Evolutionary conservation across 331 rosid genomes (phyloP).

Genomic region (Spiraea crenata): DNA sequence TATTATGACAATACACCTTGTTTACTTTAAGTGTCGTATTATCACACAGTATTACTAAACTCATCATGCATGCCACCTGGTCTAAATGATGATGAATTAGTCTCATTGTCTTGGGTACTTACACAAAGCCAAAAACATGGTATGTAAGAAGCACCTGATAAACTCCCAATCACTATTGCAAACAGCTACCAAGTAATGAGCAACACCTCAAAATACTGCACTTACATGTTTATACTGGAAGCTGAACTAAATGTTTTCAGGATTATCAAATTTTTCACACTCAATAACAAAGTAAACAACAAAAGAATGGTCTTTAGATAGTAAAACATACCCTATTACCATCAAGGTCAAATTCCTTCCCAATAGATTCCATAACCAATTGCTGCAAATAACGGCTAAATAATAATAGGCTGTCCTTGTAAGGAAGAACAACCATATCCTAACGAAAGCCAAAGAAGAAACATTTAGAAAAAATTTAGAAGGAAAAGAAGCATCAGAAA

Average conservation of each 20-base stretch:
- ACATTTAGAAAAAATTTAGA: not conserved
- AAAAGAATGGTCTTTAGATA: conserved; percentile 12
- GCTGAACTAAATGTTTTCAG: not conserved
- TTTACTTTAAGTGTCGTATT: not conserved
- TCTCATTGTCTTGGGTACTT: not conserved
- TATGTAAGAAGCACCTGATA: not conserved
- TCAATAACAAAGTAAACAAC: not conserved
- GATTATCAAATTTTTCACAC: not conserved
- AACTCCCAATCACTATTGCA: not conserved
- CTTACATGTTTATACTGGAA: not conserved
- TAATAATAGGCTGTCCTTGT: conserved; percentile 85
- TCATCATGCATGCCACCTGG: not conserved
- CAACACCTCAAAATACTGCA: not conserved
- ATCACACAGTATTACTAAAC: not conserved
- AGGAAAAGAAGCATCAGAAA: conserved; percentile 17
- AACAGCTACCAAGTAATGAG: not conserved
- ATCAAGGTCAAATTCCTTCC: conserved; percentile 97
- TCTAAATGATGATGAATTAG: not conserved
- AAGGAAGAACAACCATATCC: conserved; percentile 99
- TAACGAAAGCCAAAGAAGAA: conserved; percentile 24
- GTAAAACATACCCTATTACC: conserved; percentile 76
- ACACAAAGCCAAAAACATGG: not conserved
- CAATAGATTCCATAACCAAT: conserved; percentile 98
- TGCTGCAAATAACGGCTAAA: conserved; percentile 97
- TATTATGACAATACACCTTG: not conserved